Evolutionary conservation across 306 rosid genomes (phyloP), one percentile per base, ranked within the genome.

Genomic region (Fagus crenata): DNA sequence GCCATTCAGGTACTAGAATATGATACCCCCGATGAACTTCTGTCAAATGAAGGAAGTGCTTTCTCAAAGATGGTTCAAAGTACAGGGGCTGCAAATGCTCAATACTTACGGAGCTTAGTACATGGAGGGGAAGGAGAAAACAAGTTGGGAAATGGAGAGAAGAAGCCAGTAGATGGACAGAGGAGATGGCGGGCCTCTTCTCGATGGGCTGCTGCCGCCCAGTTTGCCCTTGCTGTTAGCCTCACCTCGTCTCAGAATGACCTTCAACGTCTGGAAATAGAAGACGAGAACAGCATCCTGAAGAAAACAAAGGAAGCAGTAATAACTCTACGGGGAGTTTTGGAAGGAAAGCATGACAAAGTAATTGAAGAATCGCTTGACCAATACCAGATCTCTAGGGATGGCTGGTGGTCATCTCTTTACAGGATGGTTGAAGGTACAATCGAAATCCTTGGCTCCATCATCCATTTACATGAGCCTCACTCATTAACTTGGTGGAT

Each of bases 351-450:
- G 79, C 93, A 94, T 42, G 92, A 94, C 61, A 75, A 75, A 76
- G 90, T 75, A 77, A 92, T 90, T 77, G 91, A 89, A 46, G 85
- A 81, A 72, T 73, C 85, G 43, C 80, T 89, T 12, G 37, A 55
- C 74, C 74, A 46, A 53, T 87, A 80, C 76, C 87, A 87, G 74
- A 77, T 92, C 74, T 82, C 91, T 22, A 77, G 86, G 77, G 89
- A 70, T 81, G 93, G 96, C 72, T 86, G 93, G 83, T 94, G 90
- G 96, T 92, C 86, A 75, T 76, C 98, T 13, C 90, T 94, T 55
- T 94, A 89, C 88, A 85, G 84, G 83, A 89, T 92, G 93, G 82
- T 92, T 76, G 98, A 94, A 88, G 98, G 98, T 94, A 90, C 53
- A 46, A 46, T 3, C 67, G 53, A 73, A 69, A 77, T 32, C 39